Evolutionary conservation across 805 yeast species (phyloP).

Genomic region (Kodamaea kakaduensis): DNA sequence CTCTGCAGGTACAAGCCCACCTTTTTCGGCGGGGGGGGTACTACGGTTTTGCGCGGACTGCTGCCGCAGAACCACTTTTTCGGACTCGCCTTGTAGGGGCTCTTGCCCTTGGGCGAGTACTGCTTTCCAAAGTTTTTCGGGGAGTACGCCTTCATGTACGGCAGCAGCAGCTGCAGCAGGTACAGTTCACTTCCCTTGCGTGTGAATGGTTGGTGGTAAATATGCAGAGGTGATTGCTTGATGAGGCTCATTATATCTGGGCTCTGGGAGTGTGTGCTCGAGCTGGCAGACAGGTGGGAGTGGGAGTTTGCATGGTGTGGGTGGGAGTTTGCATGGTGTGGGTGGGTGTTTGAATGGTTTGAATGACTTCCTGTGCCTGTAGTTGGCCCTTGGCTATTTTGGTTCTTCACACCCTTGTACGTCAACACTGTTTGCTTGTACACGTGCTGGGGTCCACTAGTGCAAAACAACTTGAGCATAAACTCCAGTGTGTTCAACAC

Average conservation of each 20-base stretch:
- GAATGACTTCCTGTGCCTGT: too few species aligned
- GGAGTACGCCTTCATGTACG: constrained; percentile 3
- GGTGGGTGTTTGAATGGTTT: too few species aligned
- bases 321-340: too few species aligned
- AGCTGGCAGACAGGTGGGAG: too few species aligned
- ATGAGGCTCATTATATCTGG: constrained; percentile 2
- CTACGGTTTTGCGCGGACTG: constrained; percentile 1
- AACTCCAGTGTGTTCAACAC: constrained; percentile 27
- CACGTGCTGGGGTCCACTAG: constrained; percentile 29
- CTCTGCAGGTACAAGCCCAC: constrained; percentile 17
- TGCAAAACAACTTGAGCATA: constrained; percentile 23
- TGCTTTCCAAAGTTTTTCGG: background rate
- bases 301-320: too few species aligned
- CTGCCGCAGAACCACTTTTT: constrained; percentile 1
- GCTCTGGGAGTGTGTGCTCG: too few species aligned
- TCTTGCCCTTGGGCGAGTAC: background rate
- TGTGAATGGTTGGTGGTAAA: constrained; percentile 3
- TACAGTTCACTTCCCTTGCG: constrained; percentile 6
- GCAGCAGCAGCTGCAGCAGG: constrained; percentile 4
- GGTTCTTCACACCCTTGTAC: background rate
- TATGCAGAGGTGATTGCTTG: constrained; percentile 6
- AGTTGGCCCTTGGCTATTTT: background rate
- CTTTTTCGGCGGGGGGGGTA: constrained; percentile 2
- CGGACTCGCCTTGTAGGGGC: constrained; percentile 2
- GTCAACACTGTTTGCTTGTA: constrained; percentile 10